phyloP scores from a whole-genome alignment of 495 filamentous ascomycete genomes.

The Aspergillus conjunctus region DNA sequence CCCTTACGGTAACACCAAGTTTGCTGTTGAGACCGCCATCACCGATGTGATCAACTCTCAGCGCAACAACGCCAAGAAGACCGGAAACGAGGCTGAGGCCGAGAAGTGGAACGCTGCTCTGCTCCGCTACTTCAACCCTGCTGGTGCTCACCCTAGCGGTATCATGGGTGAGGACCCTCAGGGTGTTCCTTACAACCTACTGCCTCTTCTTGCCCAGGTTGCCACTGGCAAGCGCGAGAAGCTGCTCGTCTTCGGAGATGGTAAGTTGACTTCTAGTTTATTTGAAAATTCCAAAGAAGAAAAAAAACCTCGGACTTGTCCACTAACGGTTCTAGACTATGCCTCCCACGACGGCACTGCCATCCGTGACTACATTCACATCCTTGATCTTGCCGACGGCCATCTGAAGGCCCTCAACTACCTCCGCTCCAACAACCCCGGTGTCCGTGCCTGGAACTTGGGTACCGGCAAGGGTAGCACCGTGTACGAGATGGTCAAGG shows the following conservation, averaged over 20 bases:
- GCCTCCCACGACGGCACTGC: constrained; percentile 80
- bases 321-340: constrained; percentile 67
- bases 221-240: constrained; percentile 94
- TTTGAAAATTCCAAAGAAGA: background rate
- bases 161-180: constrained; percentile 99
- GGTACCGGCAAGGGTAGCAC: constrained; percentile 95
- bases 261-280: constrained; percentile 43
- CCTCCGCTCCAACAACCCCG: constrained; percentile 84
- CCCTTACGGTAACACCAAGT: constrained; percentile 95
- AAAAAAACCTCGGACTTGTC: too few relatives aligned
- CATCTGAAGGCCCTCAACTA: constrained; percentile 92
- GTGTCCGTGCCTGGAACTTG: constrained; percentile 94
- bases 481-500: constrained; percentile 95
- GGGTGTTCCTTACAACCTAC: constrained; percentile 92
- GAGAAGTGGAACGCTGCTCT: constrained; percentile 92
- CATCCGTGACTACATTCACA: constrained; percentile 80
- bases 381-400: constrained; percentile 84
- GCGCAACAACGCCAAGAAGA: constrained; percentile 79
- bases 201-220: constrained; percentile 92
- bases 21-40: constrained; percentile 86
- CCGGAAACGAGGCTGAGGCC: constrained; percentile 63
- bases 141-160: constrained; percentile 89
- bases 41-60: constrained; percentile 87
- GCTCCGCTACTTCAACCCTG: constrained; percentile 97
- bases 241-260: constrained; percentile 89